These are phyloP conservation scores for Eucalyptus cloeziana DNA, from an alignment of 345 rosid genomes.

Conservation along the genomic window DNA sequence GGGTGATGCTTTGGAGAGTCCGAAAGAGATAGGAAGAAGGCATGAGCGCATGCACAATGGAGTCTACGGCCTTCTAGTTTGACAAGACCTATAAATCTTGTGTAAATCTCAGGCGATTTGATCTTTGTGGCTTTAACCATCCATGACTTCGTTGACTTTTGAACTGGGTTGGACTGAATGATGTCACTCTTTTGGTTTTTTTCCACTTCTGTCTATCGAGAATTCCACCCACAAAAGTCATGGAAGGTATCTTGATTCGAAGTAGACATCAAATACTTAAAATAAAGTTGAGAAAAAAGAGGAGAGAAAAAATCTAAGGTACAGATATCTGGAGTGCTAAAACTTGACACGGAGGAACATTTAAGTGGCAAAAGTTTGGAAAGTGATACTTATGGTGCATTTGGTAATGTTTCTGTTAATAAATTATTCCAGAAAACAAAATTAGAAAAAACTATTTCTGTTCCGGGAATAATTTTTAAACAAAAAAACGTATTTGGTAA, in stretches of 20 bases:
- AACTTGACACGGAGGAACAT: too few relatives aligned
- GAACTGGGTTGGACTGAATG: neutral
- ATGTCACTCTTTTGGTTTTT: neutral
- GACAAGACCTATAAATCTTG: neutral
- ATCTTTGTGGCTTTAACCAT: neutral
- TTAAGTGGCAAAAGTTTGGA: too few relatives aligned
- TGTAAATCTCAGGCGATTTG: neutral
- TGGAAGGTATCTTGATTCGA: neutral
- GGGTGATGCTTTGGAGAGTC: neutral
- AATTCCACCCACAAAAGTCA: neutral
- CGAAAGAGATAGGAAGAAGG: neutral
- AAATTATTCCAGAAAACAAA: too few relatives aligned
- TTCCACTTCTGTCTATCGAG: neutral
- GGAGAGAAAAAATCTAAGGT: neutral
- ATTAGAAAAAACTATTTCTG: too few relatives aligned
- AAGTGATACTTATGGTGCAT: too few relatives aligned
- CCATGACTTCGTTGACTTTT: neutral
- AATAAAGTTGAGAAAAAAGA: neutral
- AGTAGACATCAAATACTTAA: neutral
- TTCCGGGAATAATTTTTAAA: too few relatives aligned
- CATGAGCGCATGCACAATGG: neutral
- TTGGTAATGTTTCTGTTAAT: too few relatives aligned
- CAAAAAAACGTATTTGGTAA: too few relatives aligned
- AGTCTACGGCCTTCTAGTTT: neutral
- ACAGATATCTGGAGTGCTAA: too few relatives aligned